Evolutionary conservation across 345 rosid genomes (phyloP).

Genomic region (Murraya koenigii): DNA sequence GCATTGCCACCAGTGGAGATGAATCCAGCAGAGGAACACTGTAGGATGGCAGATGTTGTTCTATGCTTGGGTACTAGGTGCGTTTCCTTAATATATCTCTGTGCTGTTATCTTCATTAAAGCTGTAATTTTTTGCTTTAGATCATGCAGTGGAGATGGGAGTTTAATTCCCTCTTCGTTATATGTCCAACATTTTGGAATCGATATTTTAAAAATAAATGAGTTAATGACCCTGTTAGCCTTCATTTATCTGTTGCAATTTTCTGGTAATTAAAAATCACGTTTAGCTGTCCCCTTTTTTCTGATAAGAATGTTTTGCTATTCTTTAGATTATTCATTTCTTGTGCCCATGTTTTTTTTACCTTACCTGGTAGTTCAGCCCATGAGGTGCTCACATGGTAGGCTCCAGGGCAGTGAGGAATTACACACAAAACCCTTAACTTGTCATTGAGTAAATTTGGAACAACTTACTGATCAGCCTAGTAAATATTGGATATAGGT

Average conservation of each 20-base stretch:
- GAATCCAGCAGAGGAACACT: slow-evolving; percentile 83
- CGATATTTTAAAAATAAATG: no score
- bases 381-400: not conserved
- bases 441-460: not conserved
- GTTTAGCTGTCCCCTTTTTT: no score
- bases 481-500: not conserved
- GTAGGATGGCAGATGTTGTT: slow-evolving; percentile 86
- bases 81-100: not conserved
- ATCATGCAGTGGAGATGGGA: no score
- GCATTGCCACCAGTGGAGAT: slow-evolving; percentile 85
- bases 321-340: not conserved
- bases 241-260: no score
- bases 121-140: no score
- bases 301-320: no score
- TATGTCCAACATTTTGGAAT: no score
- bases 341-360: not conserved
- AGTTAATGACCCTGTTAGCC: no score
- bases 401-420: not conserved
- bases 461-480: not conserved
- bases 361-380: no score
- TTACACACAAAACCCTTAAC: not conserved
- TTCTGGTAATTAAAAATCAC: no score
- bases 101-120: not conserved
- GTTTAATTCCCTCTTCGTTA: no score
- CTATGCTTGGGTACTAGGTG: slow-evolving; percentile 97